Evolutionary conservation across 352 stramenopile genomes (phyloP), one percentile per base, ranked within the genome.

Genomic region (Phytophthora foliorum): DNA sequence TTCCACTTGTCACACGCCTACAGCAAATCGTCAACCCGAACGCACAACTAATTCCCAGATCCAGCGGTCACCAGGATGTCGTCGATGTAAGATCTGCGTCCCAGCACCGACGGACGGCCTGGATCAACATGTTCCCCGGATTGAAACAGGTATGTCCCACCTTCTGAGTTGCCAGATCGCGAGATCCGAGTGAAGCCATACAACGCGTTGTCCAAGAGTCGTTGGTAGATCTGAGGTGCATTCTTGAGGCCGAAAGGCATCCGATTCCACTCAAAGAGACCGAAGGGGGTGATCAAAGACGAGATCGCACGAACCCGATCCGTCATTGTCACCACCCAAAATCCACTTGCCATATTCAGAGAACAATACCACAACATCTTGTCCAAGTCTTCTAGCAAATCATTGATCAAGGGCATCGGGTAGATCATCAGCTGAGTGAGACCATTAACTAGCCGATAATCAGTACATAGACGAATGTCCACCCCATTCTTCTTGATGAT

Each of bases 1-100:
- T 64, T 52, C 69, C 63, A 78, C 2, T 68, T 27, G 4, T 66
- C 36, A 7, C n/a, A n/a, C n/a, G n/a, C n/a, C n/a, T n/a, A n/a
- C n/a, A n/a, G n/a, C n/a, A n/a, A n/a, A n/a, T n/a, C n/a, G n/a
- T n/a, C n/a, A n/a, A n/a, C n/a, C n/a, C n/a, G n/a, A n/a, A n/a
- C n/a, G n/a, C n/a, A n/a, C n/a, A n/a, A n/a, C n/a, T n/a, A n/a
- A n/a, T n/a, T n/a, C n/a, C n/a, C n/a, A n/a, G n/a, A n/a, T n/a
- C n/a, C n/a, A n/a, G n/a, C n/a, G n/a, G n/a, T n/a, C n/a, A n/a
- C n/a, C n/a, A n/a, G n/a, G n/a, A n/a, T n/a, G n/a, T n/a, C n/a
- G n/a, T n/a, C n/a, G n/a, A n/a, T n/a, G n/a, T n/a, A n/a, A n/a
- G n/a, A n/a, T n/a, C n/a, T n/a, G n/a, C n/a, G n/a, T n/a, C n/a